Evolutionary conservation across 352 stramenopile genomes (phyloP).

Genomic region (Hyaloperonospora brassicae): DNA sequence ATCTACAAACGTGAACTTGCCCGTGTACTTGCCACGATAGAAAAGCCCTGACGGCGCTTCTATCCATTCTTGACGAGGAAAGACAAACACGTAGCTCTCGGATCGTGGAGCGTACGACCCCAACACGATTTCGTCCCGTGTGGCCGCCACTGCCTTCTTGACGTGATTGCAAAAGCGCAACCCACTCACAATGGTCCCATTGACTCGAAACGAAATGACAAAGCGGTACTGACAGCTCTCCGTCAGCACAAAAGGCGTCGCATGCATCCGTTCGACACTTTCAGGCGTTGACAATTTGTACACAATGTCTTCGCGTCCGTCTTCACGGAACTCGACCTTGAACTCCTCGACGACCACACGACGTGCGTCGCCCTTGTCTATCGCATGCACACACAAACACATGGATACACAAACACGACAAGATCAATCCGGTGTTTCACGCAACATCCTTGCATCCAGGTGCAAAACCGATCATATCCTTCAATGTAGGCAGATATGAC

Average conservation of each 20-base stretch:
- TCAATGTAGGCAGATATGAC: background rate
- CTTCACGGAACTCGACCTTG: constrained; percentile 70
- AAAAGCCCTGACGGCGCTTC: constrained; percentile 81
- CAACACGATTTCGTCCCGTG: constrained; percentile 71
- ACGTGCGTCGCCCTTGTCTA: constrained; percentile 50
- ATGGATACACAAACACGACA: background rate
- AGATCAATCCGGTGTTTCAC: too few relatives aligned
- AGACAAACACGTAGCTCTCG: constrained; percentile 71
- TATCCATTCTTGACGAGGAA: constrained; percentile 70
- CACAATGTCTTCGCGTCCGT: constrained; percentile 49
- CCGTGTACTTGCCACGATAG: constrained; percentile 83
- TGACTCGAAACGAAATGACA: constrained; percentile 75
- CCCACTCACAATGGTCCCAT: constrained; percentile 77
- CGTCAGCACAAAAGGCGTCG: constrained; percentile 62
- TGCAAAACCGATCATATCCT: background rate
- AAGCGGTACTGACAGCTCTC: constrained; percentile 83
- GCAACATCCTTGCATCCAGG: too few relatives aligned
- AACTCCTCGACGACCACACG: constrained; percentile 83
- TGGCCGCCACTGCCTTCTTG: constrained; percentile 74
- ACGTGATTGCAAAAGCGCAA: constrained; percentile 83
- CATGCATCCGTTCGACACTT: constrained; percentile 62
- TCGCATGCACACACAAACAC: background rate
- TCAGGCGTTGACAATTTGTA: constrained; percentile 65
- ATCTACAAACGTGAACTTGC: constrained; percentile 62
- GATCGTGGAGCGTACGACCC: constrained; percentile 77